A percentile compares a stretch with the other conserved stretches of the same genome.
Evolutionary conservation across 345 rosid species (phyloP).

Genomic region (Cardamine chenopodiifolia): DNA sequence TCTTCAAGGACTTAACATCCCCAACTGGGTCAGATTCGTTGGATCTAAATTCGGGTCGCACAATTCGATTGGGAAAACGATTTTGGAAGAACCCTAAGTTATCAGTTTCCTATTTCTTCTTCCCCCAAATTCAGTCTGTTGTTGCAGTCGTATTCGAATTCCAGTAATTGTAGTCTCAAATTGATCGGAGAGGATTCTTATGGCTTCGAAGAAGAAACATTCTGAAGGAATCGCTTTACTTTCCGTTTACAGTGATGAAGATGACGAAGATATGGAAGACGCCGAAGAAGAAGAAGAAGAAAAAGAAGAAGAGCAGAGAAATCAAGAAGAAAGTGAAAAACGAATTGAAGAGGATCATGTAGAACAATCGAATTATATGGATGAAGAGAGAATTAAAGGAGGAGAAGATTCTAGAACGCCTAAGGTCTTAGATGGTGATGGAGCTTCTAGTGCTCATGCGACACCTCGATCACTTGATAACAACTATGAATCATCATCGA

Average conservation of each 20-base stretch:
- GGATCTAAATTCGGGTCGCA: conserved; percentile 13
- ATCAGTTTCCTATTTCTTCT: background rate
- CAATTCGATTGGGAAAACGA: background rate
- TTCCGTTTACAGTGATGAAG: conserved; percentile 81
- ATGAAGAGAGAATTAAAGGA: conserved; percentile 39
- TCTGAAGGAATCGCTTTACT: conserved; percentile 83
- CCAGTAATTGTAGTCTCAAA: conserved; percentile 5
- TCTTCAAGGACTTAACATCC: background rate
- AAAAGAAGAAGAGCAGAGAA: conserved; percentile 33
- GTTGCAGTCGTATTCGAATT: conserved; percentile 2
- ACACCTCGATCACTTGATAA: conserved; percentile 55
- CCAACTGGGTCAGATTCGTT: background rate
- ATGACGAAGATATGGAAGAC: conserved; percentile 91
- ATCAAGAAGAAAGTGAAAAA: conserved; percentile 35
- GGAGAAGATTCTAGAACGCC: conserved; percentile 44
- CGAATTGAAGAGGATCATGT: conserved; percentile 17
- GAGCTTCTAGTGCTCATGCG: conserved; percentile 50
- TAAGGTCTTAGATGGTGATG: conserved; percentile 44
- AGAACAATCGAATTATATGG: conserved; percentile 46
- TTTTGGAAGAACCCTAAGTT: conserved; percentile 32
- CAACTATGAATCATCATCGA: conserved; percentile 46
- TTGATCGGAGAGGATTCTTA: conserved; percentile 8
- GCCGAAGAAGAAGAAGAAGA: conserved; percentile 47
- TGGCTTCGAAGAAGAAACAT: conserved; percentile 73
- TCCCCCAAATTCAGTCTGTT: background rate